Base-by-base conservation (phyloP, 305 asterid genomes). In the Vinca major region DNA sequence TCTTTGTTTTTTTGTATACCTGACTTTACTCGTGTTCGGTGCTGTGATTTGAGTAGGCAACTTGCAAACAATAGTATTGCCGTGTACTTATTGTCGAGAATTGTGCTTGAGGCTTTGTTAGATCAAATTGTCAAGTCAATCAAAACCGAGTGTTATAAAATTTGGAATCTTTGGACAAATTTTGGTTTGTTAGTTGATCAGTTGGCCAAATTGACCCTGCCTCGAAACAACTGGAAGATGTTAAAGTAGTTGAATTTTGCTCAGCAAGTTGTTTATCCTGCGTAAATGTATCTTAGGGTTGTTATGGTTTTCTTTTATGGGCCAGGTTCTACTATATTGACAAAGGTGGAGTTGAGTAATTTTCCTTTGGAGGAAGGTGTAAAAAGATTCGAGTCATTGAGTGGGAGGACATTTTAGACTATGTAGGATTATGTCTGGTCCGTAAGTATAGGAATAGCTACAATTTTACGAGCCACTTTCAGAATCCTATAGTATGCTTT, bases 121-220 rank as follows among this genome's bases (percentile, higher is more conserved):
- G 51, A 62, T 7, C 33, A 62, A 62, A n/a, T 17, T 16, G 54
- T 4, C 54, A 16, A 50, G 7, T 50, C 54, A 50, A 3, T 19
- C 20, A 14, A 3, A n/a, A 7, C 48, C 4, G 5, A 40, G 53
- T 33, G 10, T 12, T 19, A 44, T 70, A 49, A 48, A 69, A 49
- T 37, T 69, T 69, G 16, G 58, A 48, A 60, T 51, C 62, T 69
- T 60, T n/a, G 12, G 10, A 17, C 49, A 45, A 56, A 54, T 17
- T 39, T 63, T 44, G 57, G 43, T 14, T 62, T 63, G 0, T 52
- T 51, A 7, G 68, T 16, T 53, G 8, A 7, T 62, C 5, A 37
- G n/a, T 26, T 16, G 14, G 17, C 4, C 2, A 12, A 52, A 57
- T 33, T 7, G 14, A 36, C 16, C 3, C 7, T 45, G 10, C 21